These are phyloP conservation scores for Penicillium soppii DNA, from an alignment of 495 filamentous ascomycete genomes.

Conservation along the genomic window DNA sequence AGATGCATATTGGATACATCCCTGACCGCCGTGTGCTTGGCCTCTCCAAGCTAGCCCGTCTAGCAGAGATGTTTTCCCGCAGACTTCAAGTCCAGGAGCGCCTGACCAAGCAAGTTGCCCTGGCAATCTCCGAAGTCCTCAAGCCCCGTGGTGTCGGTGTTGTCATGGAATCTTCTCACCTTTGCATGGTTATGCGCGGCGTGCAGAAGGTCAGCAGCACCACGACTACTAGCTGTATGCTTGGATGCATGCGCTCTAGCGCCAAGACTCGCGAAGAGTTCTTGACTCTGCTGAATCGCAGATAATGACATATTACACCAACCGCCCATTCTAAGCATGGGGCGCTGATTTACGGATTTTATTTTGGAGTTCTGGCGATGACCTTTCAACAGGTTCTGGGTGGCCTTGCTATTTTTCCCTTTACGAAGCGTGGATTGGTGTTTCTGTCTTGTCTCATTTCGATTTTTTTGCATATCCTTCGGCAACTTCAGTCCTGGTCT, in stretches of 20 bases:
- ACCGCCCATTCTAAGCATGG: neutral
- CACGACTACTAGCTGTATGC: slow-evolving; percentile 94
- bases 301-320: slow-evolving; percentile 20
- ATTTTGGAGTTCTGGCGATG: slow-evolving; percentile 42
- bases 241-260: slow-evolving; percentile 88
- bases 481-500: neutral
- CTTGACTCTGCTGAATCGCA: slow-evolving; percentile 72
- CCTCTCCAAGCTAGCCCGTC: slow-evolving; percentile 90
- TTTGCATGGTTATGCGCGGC: slow-evolving; percentile 98
- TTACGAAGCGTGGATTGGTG: slow-evolving; percentile 11
- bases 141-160: slow-evolving; percentile 90
- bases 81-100: slow-evolving; percentile 94
- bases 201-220: slow-evolving; percentile 84
- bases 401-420: slow-evolving; percentile 5
- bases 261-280: slow-evolving; percentile 96
- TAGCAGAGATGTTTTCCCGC: slow-evolving; percentile 96
- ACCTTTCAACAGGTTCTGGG: slow-evolving; percentile 39
- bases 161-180: slow-evolving; percentile 94
- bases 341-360: slow-evolving; percentile 16
- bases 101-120: slow-evolving; percentile 91
- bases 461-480: slow-evolving; percentile 15
- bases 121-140: slow-evolving; percentile 88
- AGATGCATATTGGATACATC: slow-evolving; percentile 99
- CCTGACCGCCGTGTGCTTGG: slow-evolving; percentile 83
- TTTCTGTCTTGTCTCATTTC: slow-evolving; percentile 6